Evolutionary conservation across 1,139 yeast species (phyloP), one percentile per base, ranked within the genome.

Genomic region (Scheffersomyces lignicola): DNA sequence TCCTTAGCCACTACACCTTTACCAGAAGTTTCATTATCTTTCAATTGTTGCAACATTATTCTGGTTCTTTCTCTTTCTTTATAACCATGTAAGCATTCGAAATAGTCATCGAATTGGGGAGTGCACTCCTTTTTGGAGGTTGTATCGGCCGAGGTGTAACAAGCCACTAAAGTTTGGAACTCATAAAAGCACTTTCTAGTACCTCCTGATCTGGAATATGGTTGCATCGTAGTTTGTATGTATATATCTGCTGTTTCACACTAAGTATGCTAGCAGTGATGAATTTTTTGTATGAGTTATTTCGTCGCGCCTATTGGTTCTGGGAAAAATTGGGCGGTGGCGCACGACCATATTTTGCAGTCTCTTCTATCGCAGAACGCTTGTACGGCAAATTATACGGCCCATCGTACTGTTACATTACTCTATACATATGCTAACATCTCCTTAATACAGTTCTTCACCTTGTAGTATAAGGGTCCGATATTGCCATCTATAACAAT

Each of bases 401-500:
- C n/a, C n/a, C n/a, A n/a, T n/a, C n/a, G n/a, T n/a, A n/a, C n/a
- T n/a, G n/a, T n/a, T n/a, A n/a, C n/a, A 26, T 12, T 4, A 4
- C 5, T 23, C 10, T 58, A 68, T 41, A 85, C 85, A 55, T 80
- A 81, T 4, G 97, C 97, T 46, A 90, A 62, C 83, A 87, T 81
- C 31, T 79, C 81, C 42, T 87, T 72, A 11, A 92, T 84, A 34
- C 86, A 73, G 14, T 76, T 76, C 54, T 90, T 83, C 12, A 92
- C 92, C 39, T 78, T 74, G 57, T 89, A 89, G 60, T 87, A 92
- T 39, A 87, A 75, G 2, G 76, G 76, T 5, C 90, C 82, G 8
- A 85, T 77, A 11, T 76, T 74, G 3, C 98, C 98, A 49, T 92
- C 96, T 17, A 94, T 80, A 7, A 83, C 68, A 14, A 94, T 76